Conservation (phyloP, 1,139 yeast species). For the Scheffersomyces illinoinensis region DNA sequence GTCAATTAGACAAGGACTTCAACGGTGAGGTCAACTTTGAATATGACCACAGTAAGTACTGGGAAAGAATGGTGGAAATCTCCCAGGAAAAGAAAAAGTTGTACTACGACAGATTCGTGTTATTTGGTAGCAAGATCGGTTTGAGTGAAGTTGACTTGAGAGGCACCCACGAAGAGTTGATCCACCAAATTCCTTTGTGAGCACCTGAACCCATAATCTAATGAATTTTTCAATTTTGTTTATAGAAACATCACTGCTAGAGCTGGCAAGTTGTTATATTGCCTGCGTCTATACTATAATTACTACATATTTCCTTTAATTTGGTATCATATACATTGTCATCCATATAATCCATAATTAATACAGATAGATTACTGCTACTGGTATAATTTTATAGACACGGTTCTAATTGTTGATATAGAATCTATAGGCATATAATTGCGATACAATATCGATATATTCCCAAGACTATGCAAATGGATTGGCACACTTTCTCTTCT, state of each 20-base stretch:
- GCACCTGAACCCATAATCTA: neutral
- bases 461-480: conserved; percentile 49
- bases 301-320: neutral
- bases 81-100: conserved; percentile 55
- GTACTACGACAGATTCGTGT: conserved; percentile 62
- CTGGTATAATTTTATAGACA: neutral
- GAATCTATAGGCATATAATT: no score
- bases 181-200: conserved; percentile 16
- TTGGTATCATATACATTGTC: neutral
- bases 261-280: neutral
- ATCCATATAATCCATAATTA: neutral
- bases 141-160: conserved; percentile 81
- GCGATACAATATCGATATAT: no score
- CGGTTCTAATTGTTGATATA: neutral
- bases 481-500: conserved; percentile 88
- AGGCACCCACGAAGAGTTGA: conserved; percentile 48
- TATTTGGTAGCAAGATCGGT: conserved; percentile 73
- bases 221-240: neutral
- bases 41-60: conserved; percentile 75
- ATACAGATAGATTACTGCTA: neutral
- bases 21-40: conserved; percentile 84
- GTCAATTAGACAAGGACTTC: conserved; percentile 80
- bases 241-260: neutral
- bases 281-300: neutral
- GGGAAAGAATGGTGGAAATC: conserved; percentile 69